Evolutionary conservation across 805 yeast genomes (phyloP), one percentile per base, ranked within the genome.

Genomic region (Saccharomycopsis fermentans): DNA sequence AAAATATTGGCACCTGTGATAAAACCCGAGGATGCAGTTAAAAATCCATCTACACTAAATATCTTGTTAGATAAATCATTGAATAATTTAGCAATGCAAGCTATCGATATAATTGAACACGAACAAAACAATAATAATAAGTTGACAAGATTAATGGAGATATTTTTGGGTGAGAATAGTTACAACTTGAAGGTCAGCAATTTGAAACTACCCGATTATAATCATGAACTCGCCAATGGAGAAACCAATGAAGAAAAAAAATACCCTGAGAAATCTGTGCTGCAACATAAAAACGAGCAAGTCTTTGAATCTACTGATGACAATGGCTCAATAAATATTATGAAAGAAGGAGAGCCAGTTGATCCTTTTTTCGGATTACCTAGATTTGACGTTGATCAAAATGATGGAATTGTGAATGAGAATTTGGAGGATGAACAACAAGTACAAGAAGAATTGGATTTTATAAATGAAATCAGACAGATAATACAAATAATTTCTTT

Each of bases 161-260:
- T 87, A 0, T 82, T 92, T 64, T 75, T 92, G 55, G 97, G 97
- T 4, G 98, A 92, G 67, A 92, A 89, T 68, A 87, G 95, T 63
- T 76, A 76, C 51, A 82, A 82, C 58, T 71, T 86, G 43, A 73
- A 82, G 21, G 88, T 87, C 37, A 81, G 80, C 24, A 80, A 81
- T 54, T 69, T 91, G 70, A 80, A 82, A 26, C 74, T 90, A 36
- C 86, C 90, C 1, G 76, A 72, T 29, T 87, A 87, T 66, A 87
- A 88, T 65, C 90, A 86, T 65, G 81, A 83, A 35, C 69, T 85
- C 52, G 60, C 55, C 29, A 64, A 63, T 34, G 59, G 62, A 27
- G 63, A 62, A 55, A 40, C 55, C 26, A 54, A 40, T 52, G 56
- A 52, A 19, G 54, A 62, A 50, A 39, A 37, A 16, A 52, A 58